Evolutionary conservation across 73 alveolate genomes (phyloP).

Genomic region (Uronychia setigera): DNA sequence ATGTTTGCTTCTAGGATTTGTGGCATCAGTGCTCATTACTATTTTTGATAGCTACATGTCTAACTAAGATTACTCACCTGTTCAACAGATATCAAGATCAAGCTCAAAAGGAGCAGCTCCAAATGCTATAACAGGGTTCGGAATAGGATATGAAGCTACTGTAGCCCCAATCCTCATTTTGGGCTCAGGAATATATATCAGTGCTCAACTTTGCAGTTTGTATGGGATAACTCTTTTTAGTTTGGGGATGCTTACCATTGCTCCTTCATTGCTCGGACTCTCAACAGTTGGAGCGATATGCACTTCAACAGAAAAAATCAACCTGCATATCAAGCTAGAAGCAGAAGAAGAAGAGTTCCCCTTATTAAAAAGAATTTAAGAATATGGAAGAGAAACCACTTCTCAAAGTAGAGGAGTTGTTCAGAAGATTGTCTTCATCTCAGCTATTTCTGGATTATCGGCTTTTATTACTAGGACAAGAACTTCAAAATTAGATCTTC

Average conservation of each 20-base stretch:
- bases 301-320: conserved; percentile 98
- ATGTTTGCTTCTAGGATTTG: too few relatives aligned
- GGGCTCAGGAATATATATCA: conserved; percentile 73
- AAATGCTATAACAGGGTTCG: conserved; percentile 31
- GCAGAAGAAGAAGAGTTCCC: too few relatives aligned
- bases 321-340: too few relatives aligned
- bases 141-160: conserved; percentile 90
- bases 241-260: conserved; percentile 95
- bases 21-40: too few relatives aligned
- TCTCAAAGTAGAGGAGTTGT: conserved; percentile 97
- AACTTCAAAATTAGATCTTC: conserved; percentile 53
- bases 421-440: conserved; percentile 95
- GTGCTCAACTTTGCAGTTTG: conserved; percentile 75
- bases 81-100: neutral
- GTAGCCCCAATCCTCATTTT: conserved; percentile 83
- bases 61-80: neutral
- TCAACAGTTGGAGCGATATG: conserved; percentile 96
- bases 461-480: conserved; percentile 80
- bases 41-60: too few relatives aligned
- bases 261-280: conserved; percentile 87
- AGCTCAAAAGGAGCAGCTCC: neutral
- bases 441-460: conserved; percentile 92
- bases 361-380: too few relatives aligned
- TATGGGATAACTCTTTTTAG: conserved; percentile 96
- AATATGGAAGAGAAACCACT: too few relatives aligned